A percentile compares a stretch with the other conserved stretches of the same genome.
Conservation (phyloP, 257 asterid genomes). For the Nicotiana benthamiana region DNA sequence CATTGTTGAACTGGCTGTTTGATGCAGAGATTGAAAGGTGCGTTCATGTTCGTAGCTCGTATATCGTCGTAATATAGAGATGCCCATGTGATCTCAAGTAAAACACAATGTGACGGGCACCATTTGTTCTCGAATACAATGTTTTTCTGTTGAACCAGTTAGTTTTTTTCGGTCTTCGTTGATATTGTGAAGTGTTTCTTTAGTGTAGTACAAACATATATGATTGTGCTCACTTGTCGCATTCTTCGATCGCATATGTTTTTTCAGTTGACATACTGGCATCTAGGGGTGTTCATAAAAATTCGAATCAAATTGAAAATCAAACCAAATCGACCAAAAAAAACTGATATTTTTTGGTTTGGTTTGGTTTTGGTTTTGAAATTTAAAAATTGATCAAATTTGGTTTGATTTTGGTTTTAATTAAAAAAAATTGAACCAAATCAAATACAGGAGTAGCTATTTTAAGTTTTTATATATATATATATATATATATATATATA, state of each 20-base stretch:
- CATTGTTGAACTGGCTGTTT: not conserved
- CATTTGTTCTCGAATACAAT: conserved; percentile 1
- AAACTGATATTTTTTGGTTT: too few relatives aligned
- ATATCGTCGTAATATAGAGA: not conserved
- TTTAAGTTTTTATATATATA: too few relatives aligned
- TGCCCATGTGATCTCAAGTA: conserved; percentile 2
- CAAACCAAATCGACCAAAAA: too few relatives aligned
- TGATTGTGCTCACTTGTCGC: not conserved
- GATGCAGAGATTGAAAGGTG: conserved; percentile 11
- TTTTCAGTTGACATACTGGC: not conserved
- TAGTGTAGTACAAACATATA: conserved; percentile 3
- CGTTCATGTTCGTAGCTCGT: conserved; percentile 8
- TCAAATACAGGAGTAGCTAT: too few relatives aligned
- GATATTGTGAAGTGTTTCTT: conserved; percentile 2
- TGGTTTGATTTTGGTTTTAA: too few relatives aligned
- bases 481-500: too few relatives aligned
- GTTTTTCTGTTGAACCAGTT: conserved; percentile 13
- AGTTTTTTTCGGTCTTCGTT: not conserved
- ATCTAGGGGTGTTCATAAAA: too few relatives aligned
- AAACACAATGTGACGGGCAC: conserved; percentile 10
- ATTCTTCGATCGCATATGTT: not conserved
- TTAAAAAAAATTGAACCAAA: too few relatives aligned
- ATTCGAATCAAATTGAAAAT: too few relatives aligned
- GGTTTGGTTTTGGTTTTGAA: too few relatives aligned
- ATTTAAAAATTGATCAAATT: too few relatives aligned